These are phyloP conservation scores for Petunia hybrid DNA, from an alignment of 305 asterid genomes.

Conservation along the genomic window DNA sequence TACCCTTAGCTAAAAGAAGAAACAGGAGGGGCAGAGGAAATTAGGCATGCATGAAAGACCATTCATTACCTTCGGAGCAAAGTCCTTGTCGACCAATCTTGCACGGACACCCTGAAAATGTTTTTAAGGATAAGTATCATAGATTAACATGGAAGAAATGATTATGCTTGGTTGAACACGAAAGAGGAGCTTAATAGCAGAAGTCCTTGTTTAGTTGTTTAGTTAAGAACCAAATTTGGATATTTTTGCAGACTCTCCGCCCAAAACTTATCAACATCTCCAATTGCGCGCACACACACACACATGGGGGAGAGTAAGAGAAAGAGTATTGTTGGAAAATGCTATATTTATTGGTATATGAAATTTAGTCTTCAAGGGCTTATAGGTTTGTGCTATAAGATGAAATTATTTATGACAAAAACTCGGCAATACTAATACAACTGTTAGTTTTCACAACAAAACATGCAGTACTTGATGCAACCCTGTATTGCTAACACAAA, in stretches of 20 bases:
- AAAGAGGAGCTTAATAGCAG: slow-evolving; percentile 7
- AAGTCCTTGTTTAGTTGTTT: not conserved
- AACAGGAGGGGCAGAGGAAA: not conserved
- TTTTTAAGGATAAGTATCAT: not conserved
- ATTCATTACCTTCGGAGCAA: slow-evolving; percentile 82
- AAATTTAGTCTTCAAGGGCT: not conserved
- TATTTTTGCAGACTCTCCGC: not conserved
- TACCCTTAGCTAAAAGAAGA: not conserved
- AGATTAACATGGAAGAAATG: slow-evolving; percentile 22
- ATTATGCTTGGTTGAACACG: slow-evolving; percentile 1
- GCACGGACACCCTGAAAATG: slow-evolving; percentile 83
- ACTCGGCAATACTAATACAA: not conserved
- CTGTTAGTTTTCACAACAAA: not conserved
- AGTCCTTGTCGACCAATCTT: slow-evolving; percentile 91
- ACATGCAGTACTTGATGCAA: not conserved
- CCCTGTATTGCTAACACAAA: slow-evolving; percentile 4
- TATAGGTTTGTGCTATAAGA: not conserved
- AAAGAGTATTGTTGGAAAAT: not conserved
- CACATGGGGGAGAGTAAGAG: not conserved
- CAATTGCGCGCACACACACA: not conserved
- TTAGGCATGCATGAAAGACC: slow-evolving; percentile 1
- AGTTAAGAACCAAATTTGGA: not conserved
- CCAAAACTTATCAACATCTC: not conserved
- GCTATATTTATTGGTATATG: not conserved
- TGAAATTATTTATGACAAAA: not conserved